Evolutionary conservation across 148 eudicot genomes (phyloP), one percentile per base, ranked within the genome.

Genomic region (Nepenthes gracilis): DNA sequence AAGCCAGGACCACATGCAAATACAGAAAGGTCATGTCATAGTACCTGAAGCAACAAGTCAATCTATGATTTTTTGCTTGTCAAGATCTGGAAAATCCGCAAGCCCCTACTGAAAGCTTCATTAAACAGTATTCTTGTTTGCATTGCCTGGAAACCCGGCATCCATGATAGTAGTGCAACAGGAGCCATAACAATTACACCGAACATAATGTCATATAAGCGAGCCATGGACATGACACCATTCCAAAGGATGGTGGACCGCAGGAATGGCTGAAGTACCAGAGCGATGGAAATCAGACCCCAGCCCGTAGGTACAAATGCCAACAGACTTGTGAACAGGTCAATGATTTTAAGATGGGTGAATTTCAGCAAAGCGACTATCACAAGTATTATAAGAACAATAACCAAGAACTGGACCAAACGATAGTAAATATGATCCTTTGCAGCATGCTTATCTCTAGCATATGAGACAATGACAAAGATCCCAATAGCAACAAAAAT

Each of bases 81-180:
- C 64, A 85, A 66, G 67, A 87, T 87, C 77, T 91, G 83, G 77
- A 76, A 87, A 55, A 91, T 87, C 71, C 84, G 80, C 65, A 91
- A 71, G 33, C 97, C 97, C 60, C 93, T 78, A 62, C 87, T 91
- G 73, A 91, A 91, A 34, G 97, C 97, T 60, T 91, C 93, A 60
- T 91, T 91, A 62, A 91, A 91, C 40, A 91, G 77, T 65, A 91
- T 87, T 71, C 97, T 85, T 10, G 97, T 90, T 79, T 90, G 97
- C 97, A 90, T 90, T 9, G 88, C 73, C 74, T 90, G 97, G 80
- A 90, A 87, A 59, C 97, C 97, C 67, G 95, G 97, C 72, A 81
- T 71, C 97, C 97, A 90, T 48, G 97, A 84, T 4, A 90, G 70
- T 35, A 87, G 59, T 7, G 97, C 97, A 47, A 87, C 86, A 55